Conservation (phyloP, 768 basidiomycete genomes). For the Lentinula sp. region DNA sequence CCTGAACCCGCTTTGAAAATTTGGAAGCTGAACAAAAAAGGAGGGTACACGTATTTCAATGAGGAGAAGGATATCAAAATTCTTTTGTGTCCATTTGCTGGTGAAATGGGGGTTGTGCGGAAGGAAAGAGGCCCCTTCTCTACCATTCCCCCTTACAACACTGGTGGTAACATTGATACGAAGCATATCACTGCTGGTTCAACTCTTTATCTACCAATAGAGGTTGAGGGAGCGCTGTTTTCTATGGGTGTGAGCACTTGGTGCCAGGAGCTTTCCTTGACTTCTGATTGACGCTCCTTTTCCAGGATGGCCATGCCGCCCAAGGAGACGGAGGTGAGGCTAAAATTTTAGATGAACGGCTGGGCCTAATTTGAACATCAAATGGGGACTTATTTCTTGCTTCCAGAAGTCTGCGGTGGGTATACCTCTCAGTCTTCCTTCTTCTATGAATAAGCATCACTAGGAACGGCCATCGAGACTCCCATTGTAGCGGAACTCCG, state of each 20-base stretch:
- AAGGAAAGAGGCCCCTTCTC: constrained; percentile 45
- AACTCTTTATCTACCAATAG: constrained; percentile 52
- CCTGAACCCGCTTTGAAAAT: constrained; percentile 45
- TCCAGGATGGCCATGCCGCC: constrained; percentile 58
- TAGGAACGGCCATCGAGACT: constrained; percentile 61
- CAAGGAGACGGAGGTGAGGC: constrained; percentile 60
- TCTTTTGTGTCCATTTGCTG: constrained; percentile 51
- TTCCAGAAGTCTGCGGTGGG: constrained; percentile 54
- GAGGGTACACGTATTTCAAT: constrained; percentile 46
- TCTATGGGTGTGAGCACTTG: constrained; percentile 45
- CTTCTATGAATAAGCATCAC: not conserved
- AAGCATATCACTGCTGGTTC: constrained; percentile 48
- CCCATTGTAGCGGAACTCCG: constrained; percentile 44
- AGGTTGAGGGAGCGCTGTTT: constrained; percentile 55
- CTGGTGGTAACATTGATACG: constrained; percentile 60
- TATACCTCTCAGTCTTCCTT: not conserved
- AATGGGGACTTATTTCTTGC: not conserved
- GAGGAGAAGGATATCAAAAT: constrained; percentile 39
- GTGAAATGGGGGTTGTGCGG: constrained; percentile 59
- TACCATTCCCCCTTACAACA: constrained; percentile 57
- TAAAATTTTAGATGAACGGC: not conserved
- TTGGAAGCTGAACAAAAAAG: constrained; percentile 38
- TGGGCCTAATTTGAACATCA: no score
- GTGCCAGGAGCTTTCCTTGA: not conserved
- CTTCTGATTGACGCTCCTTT: not conserved